Evolutionary conservation across 2,329 filamentous ascomycete genomes (phyloP).

Genomic region (Venturia asperata): DNA sequence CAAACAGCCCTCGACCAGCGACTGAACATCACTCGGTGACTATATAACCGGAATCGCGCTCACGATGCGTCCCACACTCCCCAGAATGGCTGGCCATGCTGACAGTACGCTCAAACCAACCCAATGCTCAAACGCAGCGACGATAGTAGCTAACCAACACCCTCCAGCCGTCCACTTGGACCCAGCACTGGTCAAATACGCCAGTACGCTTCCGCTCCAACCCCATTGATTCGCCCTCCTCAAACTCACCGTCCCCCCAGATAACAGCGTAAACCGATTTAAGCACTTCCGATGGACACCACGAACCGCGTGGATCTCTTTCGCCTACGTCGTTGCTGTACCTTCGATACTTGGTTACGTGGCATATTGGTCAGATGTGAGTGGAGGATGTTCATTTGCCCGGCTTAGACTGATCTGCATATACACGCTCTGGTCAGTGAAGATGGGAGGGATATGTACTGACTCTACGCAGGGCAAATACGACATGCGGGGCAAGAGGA

Average conservation of each 20-base stretch:
- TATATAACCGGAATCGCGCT: neutral
- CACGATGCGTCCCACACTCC: slow-evolving; percentile 28
- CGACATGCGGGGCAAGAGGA: slow-evolving; percentile 78
- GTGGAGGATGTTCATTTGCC: slow-evolving; percentile 34
- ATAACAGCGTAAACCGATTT: slow-evolving; percentile 76
- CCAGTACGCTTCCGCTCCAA: slow-evolving; percentile 32
- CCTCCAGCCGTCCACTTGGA: slow-evolving; percentile 43
- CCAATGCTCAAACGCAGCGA: neutral
- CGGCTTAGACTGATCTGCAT: neutral
- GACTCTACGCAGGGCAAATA: slow-evolving; percentile 63
- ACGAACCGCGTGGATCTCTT: slow-evolving; percentile 69
- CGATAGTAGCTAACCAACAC: neutral
- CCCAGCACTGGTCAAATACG: slow-evolving; percentile 51
- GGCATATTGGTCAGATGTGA: slow-evolving; percentile 78
- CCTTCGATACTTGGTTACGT: slow-evolving; percentile 64
- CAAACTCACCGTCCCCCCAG: slow-evolving; percentile 40
- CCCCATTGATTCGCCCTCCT: neutral
- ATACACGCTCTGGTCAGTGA: slow-evolving; percentile 23
- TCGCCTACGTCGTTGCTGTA: slow-evolving; percentile 68
- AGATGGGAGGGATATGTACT: slow-evolving; percentile 16
- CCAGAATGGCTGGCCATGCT: slow-evolving; percentile 32
- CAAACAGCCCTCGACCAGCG: neutral
- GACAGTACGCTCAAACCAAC: slow-evolving; percentile 27
- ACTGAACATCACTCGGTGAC: neutral
- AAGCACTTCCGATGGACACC: slow-evolving; percentile 94